Evolutionary conservation across 1,139 yeast species (phyloP), one percentile per base, ranked within the genome.

Genomic region (Scheffersomyces quercinus): DNA sequence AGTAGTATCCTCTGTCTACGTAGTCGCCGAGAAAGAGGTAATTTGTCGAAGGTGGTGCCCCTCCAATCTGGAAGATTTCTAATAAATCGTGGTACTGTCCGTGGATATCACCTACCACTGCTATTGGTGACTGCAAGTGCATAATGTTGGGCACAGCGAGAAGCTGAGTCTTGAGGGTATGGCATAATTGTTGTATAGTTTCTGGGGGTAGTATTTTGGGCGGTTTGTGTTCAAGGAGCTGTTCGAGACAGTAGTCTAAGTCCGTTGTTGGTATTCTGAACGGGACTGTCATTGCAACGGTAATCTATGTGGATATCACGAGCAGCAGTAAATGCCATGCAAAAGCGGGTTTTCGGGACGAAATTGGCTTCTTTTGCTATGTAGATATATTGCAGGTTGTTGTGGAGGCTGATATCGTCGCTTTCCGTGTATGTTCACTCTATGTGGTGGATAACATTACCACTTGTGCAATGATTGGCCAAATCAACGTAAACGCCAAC

Each of bases 71-170:
- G 67, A 93, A 95, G 35, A 93, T 89, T 63, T 93, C 99, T 35
- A 93, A 67, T 44, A 93, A 70, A 63, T 93, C 99, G 62, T 91
- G 96, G 60, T 88, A 93, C 64, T 93, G 99, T 3, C 99, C 99
- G 58, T 93, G 99, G 40, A 95, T 93, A 62, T 93, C 99, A 3
- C 99, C 99, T 4, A 93, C 97, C n/a, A 93, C 90, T 1, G 98
- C 88, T 14, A 95, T 89, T 0, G 99, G 99, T 1, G 96, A 81
- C 37, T 74, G 74, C 8, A 95, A 72, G 38, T 86, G 86, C 45
- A 93, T 88, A 35, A 95, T 95, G 60, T 95, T 95, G 48, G 79
- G 77, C 2, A 65, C 73, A 2, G 58, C 51, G 26, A 74, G 55
- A 11, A 74, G 59, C 46, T 69, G 71, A 0, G 70, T 59, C 51